Base-by-base conservation (phyloP, 345 rosid genomes). In the Dovyalis caffra region DNA sequence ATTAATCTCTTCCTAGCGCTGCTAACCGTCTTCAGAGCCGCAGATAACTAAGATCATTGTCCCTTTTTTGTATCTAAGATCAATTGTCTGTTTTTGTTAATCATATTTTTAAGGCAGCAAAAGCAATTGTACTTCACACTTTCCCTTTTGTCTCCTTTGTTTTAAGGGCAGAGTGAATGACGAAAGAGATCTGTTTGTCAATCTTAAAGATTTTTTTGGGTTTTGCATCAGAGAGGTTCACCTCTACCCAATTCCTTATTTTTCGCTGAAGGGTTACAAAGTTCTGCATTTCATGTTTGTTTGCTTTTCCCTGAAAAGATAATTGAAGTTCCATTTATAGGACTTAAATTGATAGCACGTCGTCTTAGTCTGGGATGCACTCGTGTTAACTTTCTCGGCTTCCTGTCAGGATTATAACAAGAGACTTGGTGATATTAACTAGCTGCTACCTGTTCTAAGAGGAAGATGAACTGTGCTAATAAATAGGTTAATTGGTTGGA, bases 1-100 rank as follows among this genome's bases (percentile, higher is more conserved):
- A 79, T 91, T 37, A 93, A 91, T 75, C 92, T 93, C 77, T 93
- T 93, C 84, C 87, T 93, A 47, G 74, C 96, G 6, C 74, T 93
- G 73, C 78, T 91, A 1, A 89, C 92, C 25, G 15, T 93, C 68
- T 89, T 91, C 84, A 88, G 98, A 80, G 97, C 97, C 2, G 87
- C 89, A 9, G 90, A 87, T 10, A 77, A 79, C 57, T 87, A 47
- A 64, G 32, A 40, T 6, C 25, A 56, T 28, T 49, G 66, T 6
- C 16, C 11, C 6, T 3, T 6, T 3, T 21, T 0, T 23, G 15
- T n/a, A 1, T 23, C 25, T 25, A 23, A 3, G 28, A 56, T 25
- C 61, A 23, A n/a, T 28, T 5, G 34, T 12, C 38, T 43, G 35
- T 3, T 14, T 3, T 34, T 56, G 60, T 33, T 8, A 23, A 32